Conservation (phyloP, 768 basidiomycete genomes). For the Leucocoprinus sp. region DNA sequence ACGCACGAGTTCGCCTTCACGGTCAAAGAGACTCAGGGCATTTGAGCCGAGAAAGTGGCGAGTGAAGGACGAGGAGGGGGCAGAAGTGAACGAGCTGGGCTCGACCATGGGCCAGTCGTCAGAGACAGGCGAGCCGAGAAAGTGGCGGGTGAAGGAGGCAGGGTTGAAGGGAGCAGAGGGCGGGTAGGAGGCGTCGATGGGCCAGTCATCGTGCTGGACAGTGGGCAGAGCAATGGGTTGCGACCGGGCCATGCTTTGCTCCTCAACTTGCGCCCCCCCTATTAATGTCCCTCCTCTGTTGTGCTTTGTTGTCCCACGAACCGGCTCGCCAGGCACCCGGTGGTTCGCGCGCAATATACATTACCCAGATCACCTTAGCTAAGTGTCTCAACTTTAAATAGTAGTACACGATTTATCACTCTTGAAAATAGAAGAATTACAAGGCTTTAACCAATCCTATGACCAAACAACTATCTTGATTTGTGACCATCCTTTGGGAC, state of each 20-base stretch:
- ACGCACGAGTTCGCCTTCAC: constrained; percentile 68
- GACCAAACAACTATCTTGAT: too few species aligned
- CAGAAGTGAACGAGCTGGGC: too few species aligned
- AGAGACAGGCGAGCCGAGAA: constrained; percentile 71
- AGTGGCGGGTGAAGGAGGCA: constrained; percentile 58
- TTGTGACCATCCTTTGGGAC: too few species aligned
- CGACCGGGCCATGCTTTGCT: constrained; percentile 13
- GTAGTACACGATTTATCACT: too few species aligned
- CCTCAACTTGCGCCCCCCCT: constrained; percentile 7
- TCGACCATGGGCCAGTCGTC: too few species aligned
- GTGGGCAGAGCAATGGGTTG: constrained; percentile 42
- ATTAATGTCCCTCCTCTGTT: constrained; percentile 1
- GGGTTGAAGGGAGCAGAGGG: constrained; percentile 50
- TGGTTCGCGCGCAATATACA: background rate
- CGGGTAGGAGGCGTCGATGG: constrained; percentile 43
- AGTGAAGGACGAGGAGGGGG: constrained; percentile 56
- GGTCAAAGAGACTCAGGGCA: constrained; percentile 57
- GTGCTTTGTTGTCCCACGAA: constrained; percentile 1
- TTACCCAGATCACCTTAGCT: background rate
- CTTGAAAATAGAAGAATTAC: too few species aligned
- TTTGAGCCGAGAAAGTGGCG: constrained; percentile 59
- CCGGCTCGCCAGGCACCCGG: constrained; percentile 3
- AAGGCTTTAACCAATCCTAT: too few species aligned
- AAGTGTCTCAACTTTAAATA: too few species aligned
- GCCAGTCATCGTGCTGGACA: too few species aligned